Percentiles rank a stretch among this genome's conserved stretches.
These are phyloP conservation scores for Dactylonectria estremocensis DNA, from an alignment of 2,329 filamentous ascomycete species.

Conservation along the genomic window DNA sequence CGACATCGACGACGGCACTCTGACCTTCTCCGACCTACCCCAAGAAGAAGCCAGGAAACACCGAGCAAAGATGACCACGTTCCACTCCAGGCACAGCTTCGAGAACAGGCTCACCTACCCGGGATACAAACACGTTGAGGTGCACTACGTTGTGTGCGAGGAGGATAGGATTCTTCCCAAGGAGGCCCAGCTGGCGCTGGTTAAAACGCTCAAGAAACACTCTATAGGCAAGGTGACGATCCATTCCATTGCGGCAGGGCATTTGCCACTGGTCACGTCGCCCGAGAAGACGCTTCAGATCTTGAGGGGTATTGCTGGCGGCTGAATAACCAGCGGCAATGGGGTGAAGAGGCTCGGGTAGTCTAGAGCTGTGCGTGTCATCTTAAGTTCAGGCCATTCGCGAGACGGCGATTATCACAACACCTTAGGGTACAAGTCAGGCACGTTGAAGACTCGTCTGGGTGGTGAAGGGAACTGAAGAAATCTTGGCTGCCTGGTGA, in stretches of 20 bases:
- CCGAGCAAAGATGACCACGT: conserved; percentile 23
- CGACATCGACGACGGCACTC: conserved; percentile 13
- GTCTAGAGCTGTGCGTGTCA: no score
- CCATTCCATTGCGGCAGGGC: neutral
- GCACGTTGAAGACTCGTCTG: no score
- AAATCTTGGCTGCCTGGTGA: no score
- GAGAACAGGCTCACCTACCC: conserved; percentile 33
- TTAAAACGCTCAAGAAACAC: conserved; percentile 20
- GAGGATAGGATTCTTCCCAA: conserved; percentile 24
- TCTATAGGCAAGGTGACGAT: neutral
- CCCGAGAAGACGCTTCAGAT: neutral
- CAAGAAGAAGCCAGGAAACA: conserved; percentile 18
- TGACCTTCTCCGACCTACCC: conserved; percentile 32
- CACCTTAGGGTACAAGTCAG: no score
- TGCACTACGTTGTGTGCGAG: conserved; percentile 36
- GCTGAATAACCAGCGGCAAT: neutral
- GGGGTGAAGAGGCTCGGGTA: no score
- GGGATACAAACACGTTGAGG: conserved; percentile 37
- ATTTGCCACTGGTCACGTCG: neutral
- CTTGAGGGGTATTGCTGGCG: neutral
- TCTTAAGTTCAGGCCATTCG: no score
- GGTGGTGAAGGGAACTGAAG: no score
- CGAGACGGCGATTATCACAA: no score
- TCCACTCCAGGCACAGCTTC: conserved; percentile 36
- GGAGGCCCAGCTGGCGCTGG: conserved; percentile 24